Conservation (phyloP, 2,329 filamentous ascomycete species). For the Fusarium keratoplasticum region DNA sequence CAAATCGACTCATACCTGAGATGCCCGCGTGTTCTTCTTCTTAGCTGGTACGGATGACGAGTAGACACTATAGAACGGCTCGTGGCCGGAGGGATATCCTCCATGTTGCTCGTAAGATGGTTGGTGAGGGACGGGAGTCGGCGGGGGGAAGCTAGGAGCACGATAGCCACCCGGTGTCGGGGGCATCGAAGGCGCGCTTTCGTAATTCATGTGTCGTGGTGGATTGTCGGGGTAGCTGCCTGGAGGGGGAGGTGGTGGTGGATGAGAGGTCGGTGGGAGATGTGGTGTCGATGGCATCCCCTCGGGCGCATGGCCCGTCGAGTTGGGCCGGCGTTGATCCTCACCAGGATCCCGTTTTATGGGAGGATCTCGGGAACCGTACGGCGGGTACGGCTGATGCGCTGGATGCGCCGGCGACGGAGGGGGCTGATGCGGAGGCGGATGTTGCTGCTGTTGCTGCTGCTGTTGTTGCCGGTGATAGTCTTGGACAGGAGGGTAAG, state of each 20-base stretch:
- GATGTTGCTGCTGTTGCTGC: conserved; percentile 37
- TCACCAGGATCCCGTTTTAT: conserved; percentile 69
- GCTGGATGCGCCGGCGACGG: conserved; percentile 54
- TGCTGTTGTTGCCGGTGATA: conserved; percentile 53
- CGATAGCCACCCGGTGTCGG: conserved; percentile 59
- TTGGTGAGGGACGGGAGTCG: conserved; percentile 54
- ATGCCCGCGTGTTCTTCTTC: conserved; percentile 73
- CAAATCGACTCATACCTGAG: conserved; percentile 60
- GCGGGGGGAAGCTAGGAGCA: conserved; percentile 55
- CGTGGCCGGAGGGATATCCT: conserved; percentile 47
- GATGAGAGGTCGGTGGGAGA: conserved; percentile 47
- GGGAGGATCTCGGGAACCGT: conserved; percentile 61
- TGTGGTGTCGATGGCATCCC: conserved; percentile 48
- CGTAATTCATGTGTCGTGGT: conserved; percentile 66
- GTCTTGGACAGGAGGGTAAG: conserved; percentile 67
- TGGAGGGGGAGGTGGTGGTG: conserved; percentile 45
- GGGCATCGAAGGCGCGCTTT: conserved; percentile 59
- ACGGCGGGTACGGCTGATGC: conserved; percentile 58
- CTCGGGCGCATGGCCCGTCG: conserved; percentile 59
- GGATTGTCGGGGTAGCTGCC: conserved; percentile 58
- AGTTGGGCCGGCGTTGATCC: conserved; percentile 64
- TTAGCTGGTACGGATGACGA: conserved; percentile 58
- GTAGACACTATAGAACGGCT: conserved; percentile 57
- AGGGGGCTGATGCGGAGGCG: conserved; percentile 45
- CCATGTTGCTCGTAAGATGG: conserved; percentile 53